Conservation (phyloP, 441 rosid species). For the Pelargonium fulgidum region DNA sequence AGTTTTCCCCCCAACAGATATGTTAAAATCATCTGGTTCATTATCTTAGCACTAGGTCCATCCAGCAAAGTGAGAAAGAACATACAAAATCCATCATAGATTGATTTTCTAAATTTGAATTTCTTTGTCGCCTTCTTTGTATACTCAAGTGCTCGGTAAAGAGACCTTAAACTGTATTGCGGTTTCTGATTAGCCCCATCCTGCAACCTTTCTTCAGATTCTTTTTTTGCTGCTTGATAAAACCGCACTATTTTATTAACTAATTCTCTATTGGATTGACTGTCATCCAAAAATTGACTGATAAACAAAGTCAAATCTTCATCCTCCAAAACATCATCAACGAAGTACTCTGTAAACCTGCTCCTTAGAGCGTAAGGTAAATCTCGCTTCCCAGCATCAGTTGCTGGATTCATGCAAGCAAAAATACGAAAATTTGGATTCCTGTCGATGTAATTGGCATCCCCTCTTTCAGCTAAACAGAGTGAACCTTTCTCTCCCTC, state of each 20-base stretch:
- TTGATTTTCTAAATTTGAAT: slow-evolving; percentile 58
- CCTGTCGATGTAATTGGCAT: slow-evolving; percentile 58
- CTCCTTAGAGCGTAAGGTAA: slow-evolving; percentile 67
- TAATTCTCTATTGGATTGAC: slow-evolving; percentile 40
- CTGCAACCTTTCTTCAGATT: slow-evolving; percentile 84
- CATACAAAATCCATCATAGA: slow-evolving; percentile 89
- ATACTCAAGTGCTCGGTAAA: slow-evolving; percentile 86
- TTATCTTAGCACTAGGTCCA: slow-evolving; percentile 65
- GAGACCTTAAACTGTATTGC: slow-evolving; percentile 93
- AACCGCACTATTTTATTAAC: slow-evolving; percentile 55
- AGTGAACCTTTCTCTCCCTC: slow-evolving; percentile 91
- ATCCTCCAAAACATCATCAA: slow-evolving; percentile 74
- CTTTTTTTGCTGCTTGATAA: slow-evolving; percentile 71
- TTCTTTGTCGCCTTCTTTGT: slow-evolving; percentile 56
- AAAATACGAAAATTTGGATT: slow-evolving; percentile 79
- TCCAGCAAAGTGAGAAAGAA: slow-evolving; percentile 89
- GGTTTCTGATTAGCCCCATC: slow-evolving; percentile 99
- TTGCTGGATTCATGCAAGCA: slow-evolving; percentile 99
- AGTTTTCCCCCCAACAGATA: slow-evolving; percentile 43
- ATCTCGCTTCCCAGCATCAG: slow-evolving; percentile 98
- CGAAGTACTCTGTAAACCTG: slow-evolving; percentile 90
- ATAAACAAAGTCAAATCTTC: slow-evolving; percentile 73
- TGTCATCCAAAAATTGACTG: slow-evolving; percentile 61
- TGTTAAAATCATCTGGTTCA: slow-evolving; percentile 50
- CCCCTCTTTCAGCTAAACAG: slow-evolving; percentile 98